A percentile compares a stretch with the other conserved stretches of the same genome.
These are phyloP conservation scores for Otatea glauca DNA, from an alignment of 176 grass and related monocot genomes.

Conservation along the genomic window DNA sequence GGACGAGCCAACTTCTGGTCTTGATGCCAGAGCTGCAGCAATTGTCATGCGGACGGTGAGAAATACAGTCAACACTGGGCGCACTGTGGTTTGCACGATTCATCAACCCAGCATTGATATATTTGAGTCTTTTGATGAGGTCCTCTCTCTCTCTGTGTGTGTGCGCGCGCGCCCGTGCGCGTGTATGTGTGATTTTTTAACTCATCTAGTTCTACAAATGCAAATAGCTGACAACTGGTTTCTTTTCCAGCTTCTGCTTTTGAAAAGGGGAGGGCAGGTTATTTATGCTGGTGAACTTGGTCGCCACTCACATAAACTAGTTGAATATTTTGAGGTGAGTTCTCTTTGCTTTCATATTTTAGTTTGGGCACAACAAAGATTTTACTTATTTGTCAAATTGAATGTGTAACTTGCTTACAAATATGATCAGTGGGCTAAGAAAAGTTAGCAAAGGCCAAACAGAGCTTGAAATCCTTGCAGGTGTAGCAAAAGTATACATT, in stretches of 20 bases:
- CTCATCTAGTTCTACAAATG: neutral
- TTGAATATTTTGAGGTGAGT: constrained; percentile 85
- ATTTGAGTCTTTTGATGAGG: constrained; percentile 97
- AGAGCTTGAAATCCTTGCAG: neutral
- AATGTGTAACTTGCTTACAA: constrained; percentile 7
- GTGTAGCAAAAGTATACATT: neutral
- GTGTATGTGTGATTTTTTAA: neutral
- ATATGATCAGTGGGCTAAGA: neutral
- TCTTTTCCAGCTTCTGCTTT: constrained; percentile 72
- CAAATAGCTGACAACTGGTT: neutral
- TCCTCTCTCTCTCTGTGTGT: constrained; percentile 20
- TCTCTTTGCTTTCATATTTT: constrained; percentile 1
- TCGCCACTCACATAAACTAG: constrained; percentile 67
- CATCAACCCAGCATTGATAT: constrained; percentile 98
- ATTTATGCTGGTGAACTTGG: constrained; percentile 91
- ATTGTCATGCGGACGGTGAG: constrained; percentile 92
- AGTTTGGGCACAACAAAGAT: neutral
- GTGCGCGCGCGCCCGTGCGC: neutral
- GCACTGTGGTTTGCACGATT: constrained; percentile 96
- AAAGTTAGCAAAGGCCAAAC: neutral
- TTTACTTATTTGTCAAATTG: constrained; percentile 4
- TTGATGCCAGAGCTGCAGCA: constrained; percentile 92
- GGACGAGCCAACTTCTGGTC: constrained; percentile 97
- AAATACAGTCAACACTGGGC: constrained; percentile 94
- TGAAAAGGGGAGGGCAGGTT: constrained; percentile 88